These are phyloP conservation scores for Dioszegia aurantiaca DNA, from an alignment of 768 basidiomycete species.

Conservation along the genomic window DNA sequence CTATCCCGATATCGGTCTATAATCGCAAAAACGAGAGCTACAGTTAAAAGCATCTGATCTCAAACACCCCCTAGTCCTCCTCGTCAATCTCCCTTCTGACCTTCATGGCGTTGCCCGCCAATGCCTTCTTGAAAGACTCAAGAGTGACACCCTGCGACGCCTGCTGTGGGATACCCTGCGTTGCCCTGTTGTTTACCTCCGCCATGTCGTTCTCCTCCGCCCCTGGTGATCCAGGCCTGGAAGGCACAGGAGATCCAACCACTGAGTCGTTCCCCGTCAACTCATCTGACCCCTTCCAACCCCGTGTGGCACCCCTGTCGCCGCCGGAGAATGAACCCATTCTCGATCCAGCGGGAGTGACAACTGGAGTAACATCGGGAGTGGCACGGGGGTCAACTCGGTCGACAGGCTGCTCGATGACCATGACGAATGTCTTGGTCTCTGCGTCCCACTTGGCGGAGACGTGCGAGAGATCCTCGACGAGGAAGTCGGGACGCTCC, in stretches of 20 bases:
- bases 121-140: constrained; percentile 49
- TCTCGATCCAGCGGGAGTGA: constrained; percentile 49
- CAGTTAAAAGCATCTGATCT: neutral
- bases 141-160: constrained; percentile 32
- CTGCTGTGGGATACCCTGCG: constrained; percentile 14
- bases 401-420: constrained; percentile 51
- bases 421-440: constrained; percentile 41
- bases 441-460: constrained; percentile 45
- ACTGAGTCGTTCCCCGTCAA: constrained; percentile 51
- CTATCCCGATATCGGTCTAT: constrained; percentile 11
- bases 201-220: constrained; percentile 20
- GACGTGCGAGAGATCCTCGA: constrained; percentile 52
- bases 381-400: constrained; percentile 43
- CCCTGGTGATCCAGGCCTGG: constrained; percentile 38
- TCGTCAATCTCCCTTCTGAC: constrained; percentile 21
- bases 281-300: constrained; percentile 44
- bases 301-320: constrained; percentile 4
- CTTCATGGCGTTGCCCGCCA: constrained; percentile 43
- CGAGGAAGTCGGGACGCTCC: constrained; percentile 53
- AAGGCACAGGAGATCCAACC: constrained; percentile 42
- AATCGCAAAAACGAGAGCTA: neutral
- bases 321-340: constrained; percentile 43
- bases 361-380: constrained; percentile 50
- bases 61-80: constrained; percentile 1
- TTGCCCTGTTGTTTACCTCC: constrained; percentile 22